phyloP scores from a whole-genome alignment of 208 protist genomes.

The Novymonas esmeraldas region DNA sequence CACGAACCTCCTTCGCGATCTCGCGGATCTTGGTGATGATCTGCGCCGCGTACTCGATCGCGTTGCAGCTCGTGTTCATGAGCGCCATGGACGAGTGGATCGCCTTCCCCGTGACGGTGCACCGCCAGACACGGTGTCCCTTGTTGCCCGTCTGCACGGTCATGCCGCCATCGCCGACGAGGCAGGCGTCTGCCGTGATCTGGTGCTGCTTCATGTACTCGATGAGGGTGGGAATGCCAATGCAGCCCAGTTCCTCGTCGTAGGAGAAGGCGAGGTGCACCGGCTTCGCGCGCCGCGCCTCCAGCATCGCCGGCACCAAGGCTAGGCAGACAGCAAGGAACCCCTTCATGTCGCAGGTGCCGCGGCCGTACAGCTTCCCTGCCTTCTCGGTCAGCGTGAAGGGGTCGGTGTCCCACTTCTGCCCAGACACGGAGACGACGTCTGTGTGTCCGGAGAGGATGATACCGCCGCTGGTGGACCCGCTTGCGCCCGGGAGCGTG shows the following conservation, averaged over 20 bases:
- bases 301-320: constrained; percentile 34
- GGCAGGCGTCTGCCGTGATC: constrained; percentile 42
- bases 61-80: constrained; percentile 44
- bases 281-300: constrained; percentile 48
- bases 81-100: constrained; percentile 53
- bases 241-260: constrained; percentile 52
- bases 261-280: constrained; percentile 57
- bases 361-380: constrained; percentile 58
- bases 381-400: constrained; percentile 56
- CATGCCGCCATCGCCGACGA: constrained; percentile 36
- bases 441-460: constrained; percentile 67
- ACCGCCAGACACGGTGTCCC: constrained; percentile 15
- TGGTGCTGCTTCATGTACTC: constrained; percentile 36
- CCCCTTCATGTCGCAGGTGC: constrained; percentile 67
- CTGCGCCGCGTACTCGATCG: constrained; percentile 38
- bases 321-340: constrained; percentile 58
- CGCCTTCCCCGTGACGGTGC: constrained; percentile 36
- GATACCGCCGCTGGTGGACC: constrained; percentile 49
- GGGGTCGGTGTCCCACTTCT: constrained; percentile 59
- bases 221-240: constrained; percentile 41
- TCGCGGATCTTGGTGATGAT: constrained; percentile 43
- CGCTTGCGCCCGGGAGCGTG: constrained; percentile 43
- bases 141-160: constrained; percentile 9
- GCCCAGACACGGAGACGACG: constrained; percentile 60
- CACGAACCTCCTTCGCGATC: constrained; percentile 35